Conservation (phyloP, 306 rosid species). For the Astragalus membranaceus region DNA sequence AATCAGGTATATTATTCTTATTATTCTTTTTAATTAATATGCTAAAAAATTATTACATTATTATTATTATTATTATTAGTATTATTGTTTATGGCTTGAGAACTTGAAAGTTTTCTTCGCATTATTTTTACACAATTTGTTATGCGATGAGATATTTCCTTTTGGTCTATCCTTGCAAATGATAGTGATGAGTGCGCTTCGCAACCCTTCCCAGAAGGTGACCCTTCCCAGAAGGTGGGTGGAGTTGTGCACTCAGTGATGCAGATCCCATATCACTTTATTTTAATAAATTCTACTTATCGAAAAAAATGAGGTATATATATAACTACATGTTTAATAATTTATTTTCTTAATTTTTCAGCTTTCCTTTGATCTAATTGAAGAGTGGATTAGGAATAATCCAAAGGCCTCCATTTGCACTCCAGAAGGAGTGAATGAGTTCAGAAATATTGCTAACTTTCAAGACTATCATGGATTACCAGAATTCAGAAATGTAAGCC, state of each 20-base stretch:
- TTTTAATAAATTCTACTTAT: too few species aligned
- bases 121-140: not conserved
- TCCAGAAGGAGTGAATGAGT: constrained; percentile 50
- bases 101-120: too few species aligned
- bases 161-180: too few species aligned
- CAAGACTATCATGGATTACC: constrained; percentile 93
- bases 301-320: not conserved
- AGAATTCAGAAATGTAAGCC: constrained; percentile 63
- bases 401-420: constrained; percentile 81
- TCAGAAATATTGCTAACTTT: constrained; percentile 57
- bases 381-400: constrained; percentile 63
- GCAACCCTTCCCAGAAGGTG: too few species aligned
- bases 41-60: too few species aligned
- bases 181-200: too few species aligned
- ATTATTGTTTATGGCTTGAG: too few species aligned
- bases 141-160: not conserved
- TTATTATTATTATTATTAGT: too few species aligned
- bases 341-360: constrained; percentile 16
- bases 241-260: too few species aligned
- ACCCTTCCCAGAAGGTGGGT: too few species aligned
- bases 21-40: too few species aligned
- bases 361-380: constrained; percentile 52
- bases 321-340: not conserved
- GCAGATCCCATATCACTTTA: too few species aligned
- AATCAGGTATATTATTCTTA: constrained; percentile 46